phyloP scores from a whole-genome alignment of 177 flowering plant species.

The Vitis hybrid region DNA sequence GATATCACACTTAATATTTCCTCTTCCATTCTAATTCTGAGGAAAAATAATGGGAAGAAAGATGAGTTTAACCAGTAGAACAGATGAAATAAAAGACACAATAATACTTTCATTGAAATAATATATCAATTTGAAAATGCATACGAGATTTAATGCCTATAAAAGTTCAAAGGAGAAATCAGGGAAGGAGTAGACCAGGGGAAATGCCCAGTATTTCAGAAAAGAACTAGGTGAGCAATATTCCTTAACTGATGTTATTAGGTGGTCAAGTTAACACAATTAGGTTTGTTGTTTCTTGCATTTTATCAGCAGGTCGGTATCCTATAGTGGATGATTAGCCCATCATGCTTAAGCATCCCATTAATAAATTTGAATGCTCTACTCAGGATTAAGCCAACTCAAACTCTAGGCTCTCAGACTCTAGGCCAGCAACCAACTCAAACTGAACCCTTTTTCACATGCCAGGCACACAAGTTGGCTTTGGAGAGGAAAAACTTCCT shows the following conservation, averaged over 20 bases:
- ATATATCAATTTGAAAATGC: not conserved
- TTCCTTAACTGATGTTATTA: not conserved
- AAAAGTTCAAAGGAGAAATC: not conserved
- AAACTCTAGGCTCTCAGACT: too few species aligned
- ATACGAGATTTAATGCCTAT: not conserved
- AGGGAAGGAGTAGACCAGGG: constrained; percentile 6
- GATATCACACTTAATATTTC: constrained; percentile 25
- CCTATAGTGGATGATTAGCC: not conserved
- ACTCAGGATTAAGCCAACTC: too few species aligned
- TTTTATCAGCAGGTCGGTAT: not conserved
- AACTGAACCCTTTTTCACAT: too few species aligned
- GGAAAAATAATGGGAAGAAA: not conserved
- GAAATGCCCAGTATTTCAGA: constrained; percentile 14
- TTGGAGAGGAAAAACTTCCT: too few species aligned
- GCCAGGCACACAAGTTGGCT: too few species aligned
- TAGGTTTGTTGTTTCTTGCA: not conserved
- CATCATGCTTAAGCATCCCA: too few species aligned
- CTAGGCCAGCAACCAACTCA: too few species aligned
- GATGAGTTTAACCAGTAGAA: not conserved
- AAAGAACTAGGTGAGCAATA: constrained; percentile 3
- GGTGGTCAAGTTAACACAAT: not conserved
- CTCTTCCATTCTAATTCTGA: constrained; percentile 21
- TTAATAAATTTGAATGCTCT: too few species aligned
- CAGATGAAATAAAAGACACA: not conserved
- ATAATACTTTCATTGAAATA: not conserved